Percentiles rank a stretch among this genome's conserved stretches.
These are phyloP conservation scores for Circinella minor DNA, from an alignment of 371 early-diverging fungal species.

Conservation along the genomic window DNA sequence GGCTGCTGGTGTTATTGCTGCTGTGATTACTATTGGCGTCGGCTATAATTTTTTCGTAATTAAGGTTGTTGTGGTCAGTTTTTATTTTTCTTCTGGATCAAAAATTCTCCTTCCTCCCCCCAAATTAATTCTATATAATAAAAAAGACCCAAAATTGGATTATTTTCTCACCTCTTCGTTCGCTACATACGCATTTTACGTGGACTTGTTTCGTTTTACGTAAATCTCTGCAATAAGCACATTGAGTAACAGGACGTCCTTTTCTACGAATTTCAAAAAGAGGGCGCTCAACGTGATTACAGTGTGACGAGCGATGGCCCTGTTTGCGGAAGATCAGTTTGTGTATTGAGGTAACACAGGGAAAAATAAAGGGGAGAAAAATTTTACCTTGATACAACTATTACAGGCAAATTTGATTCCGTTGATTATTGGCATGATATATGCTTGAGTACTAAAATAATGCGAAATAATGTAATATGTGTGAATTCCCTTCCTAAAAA, in stretches of 20 bases:
- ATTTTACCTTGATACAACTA: constrained; percentile 37
- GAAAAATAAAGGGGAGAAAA: neutral
- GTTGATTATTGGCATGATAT: constrained; percentile 23
- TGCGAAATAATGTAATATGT: neutral
- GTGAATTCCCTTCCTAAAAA: neutral
- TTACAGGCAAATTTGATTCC: constrained; percentile 40
- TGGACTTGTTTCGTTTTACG: constrained; percentile 35
- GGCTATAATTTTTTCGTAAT: neutral
- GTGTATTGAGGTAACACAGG: constrained; percentile 12
- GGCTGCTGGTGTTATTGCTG: constrained; percentile 1
- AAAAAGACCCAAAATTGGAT: no score
- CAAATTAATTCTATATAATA: no score
- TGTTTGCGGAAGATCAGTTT: constrained; percentile 24
- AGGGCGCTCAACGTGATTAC: constrained; percentile 63
- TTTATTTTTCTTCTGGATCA: neutral
- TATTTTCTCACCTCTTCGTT: constrained; percentile 9
- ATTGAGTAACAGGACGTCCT: constrained; percentile 35
- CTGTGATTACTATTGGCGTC: neutral
- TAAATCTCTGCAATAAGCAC: constrained; percentile 31
- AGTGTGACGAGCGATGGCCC: constrained; percentile 71
- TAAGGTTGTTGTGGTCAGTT: neutral
- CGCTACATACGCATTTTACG: constrained; percentile 32
- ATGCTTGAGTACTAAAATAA: neutral
- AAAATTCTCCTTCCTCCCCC: neutral
- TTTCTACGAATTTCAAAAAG: constrained; percentile 24